A percentile compares a stretch with the other conserved stretches of the same genome.
These are phyloP conservation scores for Candida sp. DNA, from an alignment of 1,139 yeast species.

Conservation along the genomic window DNA sequence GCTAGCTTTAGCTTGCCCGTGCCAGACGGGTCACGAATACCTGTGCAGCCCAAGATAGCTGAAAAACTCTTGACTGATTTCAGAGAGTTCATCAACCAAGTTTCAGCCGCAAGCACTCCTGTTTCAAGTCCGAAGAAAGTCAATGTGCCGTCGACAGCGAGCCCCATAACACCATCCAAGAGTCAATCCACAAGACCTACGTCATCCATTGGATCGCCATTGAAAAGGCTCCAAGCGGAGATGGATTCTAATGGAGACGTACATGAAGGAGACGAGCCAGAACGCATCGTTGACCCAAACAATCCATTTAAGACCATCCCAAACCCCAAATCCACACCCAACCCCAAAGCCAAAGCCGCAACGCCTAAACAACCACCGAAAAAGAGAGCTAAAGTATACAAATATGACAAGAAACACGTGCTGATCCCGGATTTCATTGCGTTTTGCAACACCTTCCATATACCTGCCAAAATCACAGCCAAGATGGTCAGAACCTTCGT, in stretches of 20 bases:
- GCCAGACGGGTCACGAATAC: constrained; percentile 54
- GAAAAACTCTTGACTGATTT: constrained; percentile 48
- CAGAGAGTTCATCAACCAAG: constrained; percentile 33
- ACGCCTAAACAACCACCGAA: neutral
- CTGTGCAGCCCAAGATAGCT: constrained; percentile 56
- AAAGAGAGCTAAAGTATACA: constrained; percentile 15
- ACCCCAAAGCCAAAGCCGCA: neutral
- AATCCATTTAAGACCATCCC: constrained; percentile 34
- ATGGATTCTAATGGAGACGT: neutral
- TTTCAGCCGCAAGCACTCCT: constrained; percentile 39
- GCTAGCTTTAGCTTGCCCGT: constrained; percentile 47
- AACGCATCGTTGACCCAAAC: constrained; percentile 22
- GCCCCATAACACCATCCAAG: constrained; percentile 14
- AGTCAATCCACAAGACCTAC: constrained; percentile 1
- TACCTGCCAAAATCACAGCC: constrained; percentile 57
- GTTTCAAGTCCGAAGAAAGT: constrained; percentile 20
- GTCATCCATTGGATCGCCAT: constrained; percentile 13
- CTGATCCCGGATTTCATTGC: constrained; percentile 56
- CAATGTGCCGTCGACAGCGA: constrained; percentile 5
- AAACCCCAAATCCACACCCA: neutral
- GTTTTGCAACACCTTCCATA: constrained; percentile 64
- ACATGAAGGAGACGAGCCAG: neutral
- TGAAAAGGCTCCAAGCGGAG: constrained; percentile 13
- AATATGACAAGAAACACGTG: constrained; percentile 30
- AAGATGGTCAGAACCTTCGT: constrained; percentile 55